Base-by-base conservation (phyloP, 2,329 filamentous ascomycete species). In the Cercospora sesami region DNA sequence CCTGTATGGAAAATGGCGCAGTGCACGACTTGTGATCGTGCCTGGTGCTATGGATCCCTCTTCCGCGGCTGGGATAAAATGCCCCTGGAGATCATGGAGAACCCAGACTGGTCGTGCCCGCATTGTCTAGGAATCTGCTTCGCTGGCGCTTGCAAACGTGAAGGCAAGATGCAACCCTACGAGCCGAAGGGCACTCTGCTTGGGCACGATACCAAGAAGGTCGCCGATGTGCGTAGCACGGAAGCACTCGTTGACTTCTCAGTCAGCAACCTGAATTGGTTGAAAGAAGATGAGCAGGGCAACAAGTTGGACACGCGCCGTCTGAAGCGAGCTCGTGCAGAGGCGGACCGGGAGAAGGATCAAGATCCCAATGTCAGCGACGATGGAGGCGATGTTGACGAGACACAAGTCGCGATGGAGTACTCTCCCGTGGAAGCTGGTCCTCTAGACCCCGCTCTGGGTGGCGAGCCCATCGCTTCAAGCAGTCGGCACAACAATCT, bases 31-130 rank as follows among this genome's bases (percentile, higher is more conserved):
- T 98, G 95, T 75, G 84, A 86, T 12, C 84, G 91, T 65, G 88
- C 87, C 0, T 99, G 96, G 77, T 98, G 95, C 78, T 99, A 96
- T 76, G 94, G 94, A n/a, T 91, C 91, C 16, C 84, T 99, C 1
- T 98, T 93, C 80, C 86, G 95, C 65, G 94, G 92, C 0, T 97
- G 97, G 75, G 94, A 98, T 78, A 87, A 93, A 77, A 91, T 93
- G 86, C 95, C 95, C 0, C 88, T 94, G 74, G 84, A 88, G 21
- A 87, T 94, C 0, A 90, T 97, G 86, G 89, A 96, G 76, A 86
- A 92, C 71, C 87, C 89, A 71, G 84, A 89, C 59, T 99, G 95
- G 94, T 87, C 90, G 75, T 99, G 95, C 72, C 95, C 95, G 0
- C 92, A 90, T 75, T 99, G 95, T 77, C 83, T 87, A 23, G 89